phyloP scores from a whole-genome alignment of 2,329 filamentous ascomycete species.

The Bipolaris oryzae region DNA sequence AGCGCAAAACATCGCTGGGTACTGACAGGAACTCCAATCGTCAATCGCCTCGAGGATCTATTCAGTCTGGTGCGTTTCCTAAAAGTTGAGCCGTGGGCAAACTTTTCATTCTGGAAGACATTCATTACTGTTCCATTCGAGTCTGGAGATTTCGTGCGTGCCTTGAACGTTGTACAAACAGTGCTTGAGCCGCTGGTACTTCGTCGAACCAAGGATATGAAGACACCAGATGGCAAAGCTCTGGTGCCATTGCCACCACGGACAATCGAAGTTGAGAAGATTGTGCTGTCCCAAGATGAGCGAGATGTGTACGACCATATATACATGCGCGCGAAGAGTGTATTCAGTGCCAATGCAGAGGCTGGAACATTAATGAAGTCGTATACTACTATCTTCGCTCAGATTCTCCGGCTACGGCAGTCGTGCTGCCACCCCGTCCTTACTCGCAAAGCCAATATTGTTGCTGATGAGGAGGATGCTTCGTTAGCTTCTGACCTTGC shows the following conservation, averaged over 20 bases:
- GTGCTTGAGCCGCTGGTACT: constrained; percentile 95
- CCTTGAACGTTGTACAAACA: constrained; percentile 94
- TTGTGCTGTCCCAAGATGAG: constrained; percentile 84
- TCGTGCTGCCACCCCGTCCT: constrained; percentile 92
- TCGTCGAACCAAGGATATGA: constrained; percentile 96
- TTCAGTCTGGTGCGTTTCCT: constrained; percentile 93
- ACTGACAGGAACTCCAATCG: constrained; percentile 92
- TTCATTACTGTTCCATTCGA: constrained; percentile 98
- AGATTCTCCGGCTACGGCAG: constrained; percentile 90
- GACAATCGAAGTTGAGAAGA: constrained; percentile 81
- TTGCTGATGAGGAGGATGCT: constrained; percentile 87
- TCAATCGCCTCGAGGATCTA: constrained; percentile 92
- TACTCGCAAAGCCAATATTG: constrained; percentile 81
- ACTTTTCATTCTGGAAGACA: constrained; percentile 98
- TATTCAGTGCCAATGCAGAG: constrained; percentile 85
- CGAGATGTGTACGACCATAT: constrained; percentile 93
- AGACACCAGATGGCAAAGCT: constrained; percentile 81
- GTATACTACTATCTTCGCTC: constrained; percentile 95
- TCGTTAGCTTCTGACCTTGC: constrained; percentile 76
- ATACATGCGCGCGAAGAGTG: constrained; percentile 78
- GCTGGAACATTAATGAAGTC: constrained; percentile 93
- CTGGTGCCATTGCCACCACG: constrained; percentile 83
- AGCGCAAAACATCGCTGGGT: constrained; percentile 87
- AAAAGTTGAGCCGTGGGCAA: constrained; percentile 95
- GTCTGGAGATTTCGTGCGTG: constrained; percentile 89